Evolutionary conservation across 768 basidiomycete genomes (phyloP).

Genomic region (Naganishia vishniacii): DNA sequence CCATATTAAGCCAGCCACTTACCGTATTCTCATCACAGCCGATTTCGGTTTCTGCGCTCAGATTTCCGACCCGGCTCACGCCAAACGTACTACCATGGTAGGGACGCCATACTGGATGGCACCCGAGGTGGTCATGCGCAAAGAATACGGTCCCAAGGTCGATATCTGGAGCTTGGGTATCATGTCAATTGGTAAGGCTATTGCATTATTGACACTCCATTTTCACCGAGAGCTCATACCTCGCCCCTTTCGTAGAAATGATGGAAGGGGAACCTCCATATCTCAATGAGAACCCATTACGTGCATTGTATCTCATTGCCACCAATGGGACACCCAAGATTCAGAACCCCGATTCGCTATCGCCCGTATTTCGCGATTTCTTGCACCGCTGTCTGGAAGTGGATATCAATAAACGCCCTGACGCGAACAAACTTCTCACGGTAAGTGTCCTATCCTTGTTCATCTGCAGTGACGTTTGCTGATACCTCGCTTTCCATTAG

Average conservation of each 20-base stretch:
- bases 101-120: slow-evolving; percentile 99
- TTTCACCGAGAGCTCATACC: background rate
- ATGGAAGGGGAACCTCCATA: slow-evolving; percentile 97
- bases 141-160: slow-evolving; percentile 93
- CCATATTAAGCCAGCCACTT: slow-evolving; percentile 13
- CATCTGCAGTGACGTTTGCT: background rate
- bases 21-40: slow-evolving; percentile 34
- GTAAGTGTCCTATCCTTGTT: slow-evolving; percentile 52
- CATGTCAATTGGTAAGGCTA: slow-evolving; percentile 71
- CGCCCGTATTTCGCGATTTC: slow-evolving; percentile 79
- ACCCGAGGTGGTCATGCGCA: slow-evolving; percentile 95
- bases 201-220: background rate
- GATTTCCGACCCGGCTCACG: slow-evolving; percentile 47
- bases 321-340: slow-evolving; percentile 97
- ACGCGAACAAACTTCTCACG: slow-evolving; percentile 70
- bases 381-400: slow-evolving; percentile 83
- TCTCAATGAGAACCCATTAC: slow-evolving; percentile 87
- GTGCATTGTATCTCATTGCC: slow-evolving; percentile 90
- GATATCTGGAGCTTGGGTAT: slow-evolving; percentile 96
- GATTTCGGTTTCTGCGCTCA: slow-evolving; percentile 51
- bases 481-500: slow-evolving; percentile 46
- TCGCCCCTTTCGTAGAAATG: slow-evolving; percentile 58
- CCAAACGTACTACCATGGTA: slow-evolving; percentile 94
- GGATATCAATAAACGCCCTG: slow-evolving; percentile 87
- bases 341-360: slow-evolving; percentile 76